Evolutionary conservation across 352 stramenopile species (phyloP), one percentile per base, ranked within the genome.

Genomic region (Vaucheria bursata): DNA sequence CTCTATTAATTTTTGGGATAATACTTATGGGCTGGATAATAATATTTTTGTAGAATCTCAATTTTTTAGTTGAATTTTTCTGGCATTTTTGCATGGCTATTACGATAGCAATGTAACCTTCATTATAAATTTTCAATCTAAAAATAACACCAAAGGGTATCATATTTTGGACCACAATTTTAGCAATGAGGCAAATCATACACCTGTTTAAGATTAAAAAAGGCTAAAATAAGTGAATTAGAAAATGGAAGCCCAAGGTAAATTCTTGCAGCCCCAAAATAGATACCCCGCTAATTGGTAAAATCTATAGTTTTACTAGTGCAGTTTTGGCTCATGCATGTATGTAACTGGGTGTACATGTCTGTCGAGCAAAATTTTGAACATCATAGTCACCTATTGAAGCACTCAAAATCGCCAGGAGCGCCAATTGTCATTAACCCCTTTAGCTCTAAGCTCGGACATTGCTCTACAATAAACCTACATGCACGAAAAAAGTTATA

Each of bases 381-480:
- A 74, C 87, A 94, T 18, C 84, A 79, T 25, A 89, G 86, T 5
- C 97, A 87, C 36, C 84, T 88, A 68, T 97, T 89, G 79, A 98
- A 97, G 85, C 91, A 97, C 68, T 89, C 85, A 18, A 90, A 88
- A 87, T 98, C 95, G 12, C 91, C 95, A 40, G 93, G 91, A 52
- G 91, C 90, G 37, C 95, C 96, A 86, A 99, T 99, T 0, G 95
- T 99, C 96, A 99, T 99, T 53, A 99, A 53, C 29, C 96, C 96
- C 37, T 89, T 86, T 73, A 99, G 88, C n/a, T 92, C 87, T 59
- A 99, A 82, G 75, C 93, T 85, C 65, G 90, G 86, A 82, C 95
- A 99, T 71, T 90, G 88, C 3, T 87, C 78, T 35, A 87, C 79
- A 82, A 99, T 95, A 85, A 97, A 88, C 79, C 91, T 72, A 35